phyloP scores from a whole-genome alignment of 306 rosid species.

The Lathyrus oleraceus region DNA sequence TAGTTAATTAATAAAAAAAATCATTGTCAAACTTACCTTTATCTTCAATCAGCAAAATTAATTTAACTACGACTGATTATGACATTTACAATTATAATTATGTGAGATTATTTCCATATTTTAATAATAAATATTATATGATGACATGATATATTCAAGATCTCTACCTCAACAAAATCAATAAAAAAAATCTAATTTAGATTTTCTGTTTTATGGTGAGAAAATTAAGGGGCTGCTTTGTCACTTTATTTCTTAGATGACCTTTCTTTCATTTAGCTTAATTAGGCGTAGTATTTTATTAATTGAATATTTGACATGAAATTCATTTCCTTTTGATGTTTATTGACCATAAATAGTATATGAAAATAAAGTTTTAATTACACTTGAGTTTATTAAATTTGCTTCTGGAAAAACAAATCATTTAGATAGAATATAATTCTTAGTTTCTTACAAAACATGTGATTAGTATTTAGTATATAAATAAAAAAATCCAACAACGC shows the following conservation, averaged over 20 bases:
- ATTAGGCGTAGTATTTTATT: constrained; percentile 5
- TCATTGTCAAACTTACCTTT: neutral
- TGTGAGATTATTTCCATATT: neutral
- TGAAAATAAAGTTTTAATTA: neutral
- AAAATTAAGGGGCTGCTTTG: constrained; percentile 25
- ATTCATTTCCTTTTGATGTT: constrained; percentile 26
- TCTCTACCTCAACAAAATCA: neutral
- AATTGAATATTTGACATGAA: neutral
- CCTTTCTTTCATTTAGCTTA: neutral
- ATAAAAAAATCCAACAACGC: constrained; percentile 8
- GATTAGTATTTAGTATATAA: neutral
- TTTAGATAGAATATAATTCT: neutral
- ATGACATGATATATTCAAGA: constrained; percentile 1
- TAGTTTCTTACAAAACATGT: constrained; percentile 2
- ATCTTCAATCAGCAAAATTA: constrained; percentile 1
- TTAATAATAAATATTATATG: neutral
- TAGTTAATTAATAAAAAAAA: neutral
- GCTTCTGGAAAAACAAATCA: constrained; percentile 19
- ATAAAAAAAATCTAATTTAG: constrained; percentile 12
- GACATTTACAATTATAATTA: neutral
- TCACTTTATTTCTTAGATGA: constrained; percentile 23
- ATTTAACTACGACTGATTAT: neutral
- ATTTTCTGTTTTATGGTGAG: constrained; percentile 10
- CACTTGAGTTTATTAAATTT: constrained; percentile 20
- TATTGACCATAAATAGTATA: constrained; percentile 27